Evolutionary conservation across 192 early-diverging fungal species (phyloP).

Genomic region (Linnemannia schmuckeri): DNA sequence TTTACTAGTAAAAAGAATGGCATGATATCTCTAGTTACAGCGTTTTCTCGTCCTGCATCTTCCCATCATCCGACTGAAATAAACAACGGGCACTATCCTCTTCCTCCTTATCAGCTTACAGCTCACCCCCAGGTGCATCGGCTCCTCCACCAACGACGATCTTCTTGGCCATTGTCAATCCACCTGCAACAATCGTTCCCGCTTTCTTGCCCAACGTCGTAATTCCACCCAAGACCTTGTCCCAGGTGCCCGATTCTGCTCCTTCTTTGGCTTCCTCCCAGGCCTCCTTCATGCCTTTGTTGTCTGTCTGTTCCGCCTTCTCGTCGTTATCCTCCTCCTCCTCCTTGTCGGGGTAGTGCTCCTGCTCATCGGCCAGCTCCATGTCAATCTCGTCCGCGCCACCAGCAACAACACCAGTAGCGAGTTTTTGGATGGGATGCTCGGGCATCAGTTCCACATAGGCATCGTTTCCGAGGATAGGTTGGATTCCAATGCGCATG

Average conservation of each 20-base stretch:
- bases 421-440: background rate
- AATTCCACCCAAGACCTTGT: background rate
- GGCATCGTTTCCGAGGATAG: background rate
- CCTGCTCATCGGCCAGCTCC: background rate
- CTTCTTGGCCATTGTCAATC: background rate
- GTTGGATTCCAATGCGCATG: background rate
- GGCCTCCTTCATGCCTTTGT: background rate
- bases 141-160: background rate
- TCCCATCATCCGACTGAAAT: background rate
- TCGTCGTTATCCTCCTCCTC: background rate
- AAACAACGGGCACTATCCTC: background rate
- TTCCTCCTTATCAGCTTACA: background rate
- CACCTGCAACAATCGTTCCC: background rate
- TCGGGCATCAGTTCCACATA: background rate
- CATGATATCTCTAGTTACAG: too few species aligned
- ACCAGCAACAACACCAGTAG: background rate
- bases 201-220: background rate
- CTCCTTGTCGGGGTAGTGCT: background rate
- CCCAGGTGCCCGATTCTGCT: background rate
- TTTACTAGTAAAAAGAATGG: background rate
- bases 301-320: too few species aligned
- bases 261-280: background rate
- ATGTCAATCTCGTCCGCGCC: background rate
- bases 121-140: background rate
- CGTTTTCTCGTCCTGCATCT: background rate